phyloP scores from a whole-genome alignment of 78 protist species.

The Dictyostelium intermedium region DNA sequence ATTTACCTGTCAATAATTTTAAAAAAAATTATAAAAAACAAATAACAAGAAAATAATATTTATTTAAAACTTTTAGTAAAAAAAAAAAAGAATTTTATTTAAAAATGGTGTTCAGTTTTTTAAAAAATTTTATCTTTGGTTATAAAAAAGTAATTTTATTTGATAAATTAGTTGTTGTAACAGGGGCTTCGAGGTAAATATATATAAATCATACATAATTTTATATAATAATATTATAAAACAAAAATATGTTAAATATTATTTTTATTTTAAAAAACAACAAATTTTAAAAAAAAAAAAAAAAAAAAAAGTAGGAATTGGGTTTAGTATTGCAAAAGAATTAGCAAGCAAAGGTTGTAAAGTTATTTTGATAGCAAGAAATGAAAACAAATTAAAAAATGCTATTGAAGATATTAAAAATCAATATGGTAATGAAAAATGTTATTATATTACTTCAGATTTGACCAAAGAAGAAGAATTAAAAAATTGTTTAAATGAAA shows the following conservation, averaged over 20 bases:
- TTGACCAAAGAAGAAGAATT: slow-evolving; percentile 3
- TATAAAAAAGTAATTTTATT: neutral
- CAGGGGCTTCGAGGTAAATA: slow-evolving; percentile 53
- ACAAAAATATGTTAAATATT: no score
- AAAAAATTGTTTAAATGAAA: neutral
- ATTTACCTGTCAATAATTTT: no score
- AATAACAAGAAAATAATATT: no score
- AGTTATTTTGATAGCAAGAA: slow-evolving; percentile 27
- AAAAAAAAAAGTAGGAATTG: slow-evolving; percentile 33
- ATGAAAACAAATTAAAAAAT: neutral
- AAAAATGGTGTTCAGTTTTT: neutral
- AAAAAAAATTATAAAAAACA: no score
- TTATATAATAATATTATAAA: no score
- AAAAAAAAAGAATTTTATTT: no score
- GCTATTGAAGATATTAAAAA: neutral
- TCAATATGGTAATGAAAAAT: neutral
- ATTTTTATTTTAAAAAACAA: no score
- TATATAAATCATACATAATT: no score
- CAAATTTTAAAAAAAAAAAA: no score
- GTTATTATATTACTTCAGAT: slow-evolving; percentile 3
- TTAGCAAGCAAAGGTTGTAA: slow-evolving; percentile 10
- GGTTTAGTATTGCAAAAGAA: slow-evolving; percentile 20
- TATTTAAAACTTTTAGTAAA: no score
- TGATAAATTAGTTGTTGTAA: slow-evolving; percentile 15
- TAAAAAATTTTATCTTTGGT: neutral